Evolutionary conservation across 1,284 basidiomycete species (phyloP).

Genomic region (Heterobasidion irregulare): DNA sequence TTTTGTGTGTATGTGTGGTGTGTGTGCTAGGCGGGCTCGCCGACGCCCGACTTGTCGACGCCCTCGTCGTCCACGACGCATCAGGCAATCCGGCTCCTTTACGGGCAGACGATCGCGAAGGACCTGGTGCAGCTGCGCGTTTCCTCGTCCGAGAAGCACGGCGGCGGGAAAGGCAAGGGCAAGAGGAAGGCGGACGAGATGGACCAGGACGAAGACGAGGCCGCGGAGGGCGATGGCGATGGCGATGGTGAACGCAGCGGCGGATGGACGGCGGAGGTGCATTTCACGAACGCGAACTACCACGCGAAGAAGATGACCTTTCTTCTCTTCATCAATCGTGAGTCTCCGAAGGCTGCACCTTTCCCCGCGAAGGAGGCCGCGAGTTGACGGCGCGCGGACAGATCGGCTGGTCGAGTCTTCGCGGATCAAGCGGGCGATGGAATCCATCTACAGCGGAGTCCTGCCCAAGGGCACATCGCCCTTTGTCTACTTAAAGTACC

Average conservation of each 20-base stretch:
- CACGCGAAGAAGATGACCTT: slow-evolving; percentile 82
- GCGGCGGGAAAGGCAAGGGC: slow-evolving; percentile 1
- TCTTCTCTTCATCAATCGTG: slow-evolving; percentile 96
- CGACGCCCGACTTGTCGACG: slow-evolving; percentile 79
- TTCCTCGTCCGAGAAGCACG: slow-evolving; percentile 20
- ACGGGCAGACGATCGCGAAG: slow-evolving; percentile 75
- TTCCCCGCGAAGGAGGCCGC: background rate
- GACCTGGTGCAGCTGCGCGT: slow-evolving; percentile 63
- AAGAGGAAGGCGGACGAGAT: slow-evolving; percentile 13
- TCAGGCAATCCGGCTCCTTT: slow-evolving; percentile 76
- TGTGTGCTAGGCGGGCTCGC: slow-evolving; percentile 52
- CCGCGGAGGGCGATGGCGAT: background rate
- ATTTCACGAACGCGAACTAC: slow-evolving; percentile 86
- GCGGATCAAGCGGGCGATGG: slow-evolving; percentile 82
- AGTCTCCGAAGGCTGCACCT: slow-evolving; percentile 22
- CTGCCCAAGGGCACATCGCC: slow-evolving; percentile 90
- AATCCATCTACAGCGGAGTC: slow-evolving; percentile 78
- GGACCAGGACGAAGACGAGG: slow-evolving; percentile 27
- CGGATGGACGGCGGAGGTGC: slow-evolving; percentile 62
- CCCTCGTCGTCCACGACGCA: slow-evolving; percentile 60
- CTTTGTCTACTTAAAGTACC: slow-evolving; percentile 87
- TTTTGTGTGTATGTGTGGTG: background rate
- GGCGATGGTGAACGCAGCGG: slow-evolving; percentile 8
- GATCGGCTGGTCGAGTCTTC: slow-evolving; percentile 92
- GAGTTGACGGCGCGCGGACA: slow-evolving; percentile 22